Evolutionary conservation across 1,284 basidiomycete species (phyloP).

Genomic region (Fomes fomentarius): DNA sequence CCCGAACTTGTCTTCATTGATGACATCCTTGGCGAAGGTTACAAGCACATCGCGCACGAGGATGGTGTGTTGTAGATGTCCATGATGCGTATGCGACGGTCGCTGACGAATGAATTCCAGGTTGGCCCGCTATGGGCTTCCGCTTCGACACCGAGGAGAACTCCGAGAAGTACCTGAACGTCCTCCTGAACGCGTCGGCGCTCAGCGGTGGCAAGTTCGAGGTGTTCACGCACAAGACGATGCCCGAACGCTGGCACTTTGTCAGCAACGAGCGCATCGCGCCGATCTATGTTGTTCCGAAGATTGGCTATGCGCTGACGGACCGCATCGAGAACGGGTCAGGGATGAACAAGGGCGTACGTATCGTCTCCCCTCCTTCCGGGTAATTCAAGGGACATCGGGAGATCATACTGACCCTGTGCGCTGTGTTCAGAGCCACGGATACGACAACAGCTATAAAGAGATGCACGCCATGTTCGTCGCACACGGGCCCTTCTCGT

Average conservation of each 20-base stretch:
- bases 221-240: constrained; percentile 80
- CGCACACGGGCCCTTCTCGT: constrained; percentile 84
- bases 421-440: constrained; percentile 74
- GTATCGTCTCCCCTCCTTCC: constrained; percentile 33
- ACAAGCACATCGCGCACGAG: constrained; percentile 64
- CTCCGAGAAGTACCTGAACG: constrained; percentile 53
- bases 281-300: constrained; percentile 85
- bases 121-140: constrained; percentile 87
- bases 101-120: constrained; percentile 32
- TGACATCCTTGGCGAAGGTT: constrained; percentile 79
- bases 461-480: constrained; percentile 92
- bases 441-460: constrained; percentile 76
- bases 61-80: constrained; percentile 61
- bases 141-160: constrained; percentile 70
- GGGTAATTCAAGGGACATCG: too few species aligned
- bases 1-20: constrained; percentile 82
- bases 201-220: constrained; percentile 65
- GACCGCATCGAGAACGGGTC: constrained; percentile 62
- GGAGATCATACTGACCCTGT: too few species aligned
- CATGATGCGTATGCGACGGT: too few species aligned
- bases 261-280: constrained; percentile 74
- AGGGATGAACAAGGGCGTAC: constrained; percentile 75
- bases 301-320: constrained; percentile 75
- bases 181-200: constrained; percentile 54
- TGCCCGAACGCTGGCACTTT: constrained; percentile 85